Evolutionary conservation across 495 filamentous ascomycete genomes (phyloP).

Genomic region (Talaromyces adpressus): DNA sequence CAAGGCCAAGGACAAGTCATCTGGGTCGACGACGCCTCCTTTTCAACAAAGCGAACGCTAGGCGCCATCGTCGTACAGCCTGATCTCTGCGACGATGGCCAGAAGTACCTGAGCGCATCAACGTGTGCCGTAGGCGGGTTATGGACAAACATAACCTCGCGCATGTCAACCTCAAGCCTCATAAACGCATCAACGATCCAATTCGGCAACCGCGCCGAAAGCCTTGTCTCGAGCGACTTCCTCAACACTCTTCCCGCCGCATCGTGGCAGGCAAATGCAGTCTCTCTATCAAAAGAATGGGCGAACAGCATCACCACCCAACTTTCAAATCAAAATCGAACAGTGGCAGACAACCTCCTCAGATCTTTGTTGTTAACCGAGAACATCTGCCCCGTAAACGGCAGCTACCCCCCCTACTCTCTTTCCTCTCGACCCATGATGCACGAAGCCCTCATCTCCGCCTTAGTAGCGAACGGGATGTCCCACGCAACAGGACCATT

Average conservation of each 20-base stretch:
- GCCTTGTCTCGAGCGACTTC: background rate
- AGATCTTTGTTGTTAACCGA: slow-evolving; percentile 1
- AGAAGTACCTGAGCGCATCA: slow-evolving; percentile 1
- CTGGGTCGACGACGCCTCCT: background rate
- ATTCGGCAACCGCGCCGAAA: background rate
- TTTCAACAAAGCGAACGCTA: background rate
- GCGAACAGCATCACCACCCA: slow-evolving; percentile 2
- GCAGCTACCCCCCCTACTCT: background rate
- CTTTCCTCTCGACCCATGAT: background rate
- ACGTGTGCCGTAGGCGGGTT: background rate
- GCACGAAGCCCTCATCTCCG: slow-evolving; percentile 2
- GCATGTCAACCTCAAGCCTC: background rate
- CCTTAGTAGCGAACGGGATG: background rate
- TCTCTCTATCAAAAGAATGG: background rate
- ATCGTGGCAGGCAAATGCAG: background rate
- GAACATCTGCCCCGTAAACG: background rate
- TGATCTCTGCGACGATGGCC: slow-evolving; percentile 1
- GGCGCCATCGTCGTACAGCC: slow-evolving; percentile 5
- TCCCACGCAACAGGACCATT: background rate
- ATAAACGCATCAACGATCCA: background rate
- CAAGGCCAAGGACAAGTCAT: background rate
- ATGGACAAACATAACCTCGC: background rate
- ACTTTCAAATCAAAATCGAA: slow-evolving; percentile 1
- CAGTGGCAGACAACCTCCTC: slow-evolving; percentile 4
- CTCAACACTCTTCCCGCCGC: background rate